A percentile compares a stretch with the other conserved stretches of the same genome.
phyloP scores from a whole-genome alignment of 73 alveolate species.

The Tetrahymena borealis region DNA sequence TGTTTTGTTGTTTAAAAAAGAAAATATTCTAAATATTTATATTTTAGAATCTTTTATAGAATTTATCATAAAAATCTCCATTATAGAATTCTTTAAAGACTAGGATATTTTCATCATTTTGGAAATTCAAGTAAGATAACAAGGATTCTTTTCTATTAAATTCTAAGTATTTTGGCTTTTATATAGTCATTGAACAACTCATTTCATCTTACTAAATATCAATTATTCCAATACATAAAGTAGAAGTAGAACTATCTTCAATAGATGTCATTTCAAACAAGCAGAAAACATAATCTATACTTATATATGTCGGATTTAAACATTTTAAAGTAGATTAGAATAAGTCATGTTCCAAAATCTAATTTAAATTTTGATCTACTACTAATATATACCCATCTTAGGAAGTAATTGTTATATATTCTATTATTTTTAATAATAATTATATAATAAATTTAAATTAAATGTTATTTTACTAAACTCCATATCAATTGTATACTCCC shows the following conservation, averaged over 20 bases:
- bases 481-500: no score
- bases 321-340: neutral
- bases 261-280: neutral
- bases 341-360: no score
- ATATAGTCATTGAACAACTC: neutral
- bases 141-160: neutral
- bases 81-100: neutral
- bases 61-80: neutral
- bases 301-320: neutral
- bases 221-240: neutral
- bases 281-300: neutral
- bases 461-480: no score
- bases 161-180: neutral
- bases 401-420: no score
- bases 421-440: no score
- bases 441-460: no score
- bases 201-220: neutral
- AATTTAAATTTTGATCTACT: no score
- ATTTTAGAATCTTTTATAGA: neutral
- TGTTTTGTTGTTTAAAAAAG: neutral
- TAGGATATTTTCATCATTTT: neutral
- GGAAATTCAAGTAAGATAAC: neutral
- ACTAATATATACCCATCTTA: no score
- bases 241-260: neutral
- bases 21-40: neutral